Conservation (phyloP, 164 flowering plant genomes). For the Magnolia kwangsiensis region DNA sequence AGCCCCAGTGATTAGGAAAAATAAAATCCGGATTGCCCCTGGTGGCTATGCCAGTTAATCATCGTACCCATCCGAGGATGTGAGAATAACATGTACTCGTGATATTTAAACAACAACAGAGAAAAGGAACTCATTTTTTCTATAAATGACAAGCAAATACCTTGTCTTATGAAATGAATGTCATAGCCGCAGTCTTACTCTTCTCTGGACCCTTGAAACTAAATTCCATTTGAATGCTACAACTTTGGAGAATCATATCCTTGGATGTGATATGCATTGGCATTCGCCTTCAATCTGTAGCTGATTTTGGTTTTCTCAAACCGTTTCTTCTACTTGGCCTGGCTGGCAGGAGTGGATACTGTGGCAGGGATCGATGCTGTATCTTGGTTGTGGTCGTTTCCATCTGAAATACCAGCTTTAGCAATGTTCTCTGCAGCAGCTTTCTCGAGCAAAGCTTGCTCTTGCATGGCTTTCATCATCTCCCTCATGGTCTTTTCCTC, state of each 20-base stretch:
- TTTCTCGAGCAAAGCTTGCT: conserved; percentile 36
- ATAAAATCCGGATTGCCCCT: no score
- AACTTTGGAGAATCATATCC: not conserved
- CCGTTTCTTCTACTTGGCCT: not conserved
- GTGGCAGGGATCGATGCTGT: conserved; percentile 6
- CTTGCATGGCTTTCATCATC: conserved; percentile 51
- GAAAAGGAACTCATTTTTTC: not conserved
- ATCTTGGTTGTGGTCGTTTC: conserved; percentile 12
- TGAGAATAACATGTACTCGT: not conserved
- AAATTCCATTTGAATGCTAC: not conserved
- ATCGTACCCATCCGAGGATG: no score
- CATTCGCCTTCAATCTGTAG: not conserved
- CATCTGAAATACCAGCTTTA: not conserved
- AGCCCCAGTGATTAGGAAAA: no score
- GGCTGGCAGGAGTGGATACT: not conserved
- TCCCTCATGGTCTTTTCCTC: conserved; percentile 55
- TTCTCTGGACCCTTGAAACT: not conserved
- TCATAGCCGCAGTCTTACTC: not conserved
- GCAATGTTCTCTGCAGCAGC: conserved; percentile 17
- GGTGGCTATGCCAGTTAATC: no score
- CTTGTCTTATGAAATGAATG: not conserved
- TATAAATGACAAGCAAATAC: not conserved
- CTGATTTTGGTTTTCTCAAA: not conserved
- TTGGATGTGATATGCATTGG: not conserved
- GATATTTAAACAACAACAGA: not conserved